These are phyloP conservation scores for Takashimella koratensis DNA, from an alignment of 1,284 basidiomycete genomes.

Conservation along the genomic window DNA sequence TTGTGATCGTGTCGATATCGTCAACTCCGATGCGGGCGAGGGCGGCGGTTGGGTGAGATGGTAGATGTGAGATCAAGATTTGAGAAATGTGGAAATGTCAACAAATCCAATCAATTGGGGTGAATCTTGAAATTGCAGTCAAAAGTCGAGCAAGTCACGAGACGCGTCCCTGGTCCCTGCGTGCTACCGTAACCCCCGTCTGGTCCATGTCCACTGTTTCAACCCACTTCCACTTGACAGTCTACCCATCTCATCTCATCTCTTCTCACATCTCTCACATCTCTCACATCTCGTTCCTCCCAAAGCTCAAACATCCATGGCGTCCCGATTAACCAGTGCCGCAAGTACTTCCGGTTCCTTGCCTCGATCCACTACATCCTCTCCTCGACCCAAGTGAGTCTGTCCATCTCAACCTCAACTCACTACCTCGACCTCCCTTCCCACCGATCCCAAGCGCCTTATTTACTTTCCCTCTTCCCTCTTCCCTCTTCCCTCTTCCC, in stretches of 20 bases:
- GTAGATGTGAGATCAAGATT: too few relatives aligned
- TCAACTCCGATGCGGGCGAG: too few relatives aligned
- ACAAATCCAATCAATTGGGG: too few relatives aligned
- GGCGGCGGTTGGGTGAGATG: too few relatives aligned
- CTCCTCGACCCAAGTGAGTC: conserved; percentile 8
- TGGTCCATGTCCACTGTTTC: too few relatives aligned
- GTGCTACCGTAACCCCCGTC: background rate
- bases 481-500: background rate
- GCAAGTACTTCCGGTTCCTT: background rate
- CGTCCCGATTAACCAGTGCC: background rate
- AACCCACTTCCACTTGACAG: background rate
- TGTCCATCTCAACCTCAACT: background rate
- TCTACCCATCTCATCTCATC: background rate
- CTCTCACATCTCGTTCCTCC: too few relatives aligned
- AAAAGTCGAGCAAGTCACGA: background rate
- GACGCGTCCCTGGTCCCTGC: background rate
- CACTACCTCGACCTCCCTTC: background rate
- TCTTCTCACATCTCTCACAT: background rate
- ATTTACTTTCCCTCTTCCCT: background rate
- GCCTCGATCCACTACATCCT: background rate
- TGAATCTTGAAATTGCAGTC: background rate
- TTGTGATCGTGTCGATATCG: too few relatives aligned
- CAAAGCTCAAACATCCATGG: background rate
- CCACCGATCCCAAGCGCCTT: background rate
- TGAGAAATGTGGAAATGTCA: too few relatives aligned